Evolutionary conservation across 495 filamentous ascomycete species (phyloP).

Genomic region (Sporormia fimetaria): DNA sequence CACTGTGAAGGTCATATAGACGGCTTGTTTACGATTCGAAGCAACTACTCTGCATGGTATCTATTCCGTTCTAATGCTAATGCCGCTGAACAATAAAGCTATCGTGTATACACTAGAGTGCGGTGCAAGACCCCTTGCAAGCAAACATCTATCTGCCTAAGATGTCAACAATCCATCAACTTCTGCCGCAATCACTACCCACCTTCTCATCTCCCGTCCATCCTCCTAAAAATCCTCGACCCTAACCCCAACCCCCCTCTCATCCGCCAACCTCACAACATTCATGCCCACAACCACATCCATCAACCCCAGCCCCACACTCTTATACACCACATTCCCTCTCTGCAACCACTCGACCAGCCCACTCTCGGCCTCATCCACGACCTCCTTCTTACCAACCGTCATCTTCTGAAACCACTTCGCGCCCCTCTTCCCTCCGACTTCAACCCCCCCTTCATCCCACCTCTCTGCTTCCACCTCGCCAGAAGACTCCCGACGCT

Average conservation of each 20-base stretch:
- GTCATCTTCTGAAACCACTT: conserved; percentile 14
- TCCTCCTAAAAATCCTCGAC: conserved; percentile 55
- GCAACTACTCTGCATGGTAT: no score
- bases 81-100: no score
- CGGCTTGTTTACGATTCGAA: no score
- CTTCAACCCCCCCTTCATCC: conserved; percentile 19
- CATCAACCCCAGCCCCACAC: conserved; percentile 71
- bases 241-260: conserved; percentile 59
- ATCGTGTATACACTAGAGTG: no score
- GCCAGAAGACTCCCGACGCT: conserved; percentile 10
- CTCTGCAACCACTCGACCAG: conserved; percentile 58
- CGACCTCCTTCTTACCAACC: conserved; percentile 27
- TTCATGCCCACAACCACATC: conserved; percentile 67
- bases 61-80: no score
- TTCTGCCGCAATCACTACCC: not conserved
- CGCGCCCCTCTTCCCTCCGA: conserved; percentile 20
- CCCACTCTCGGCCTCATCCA: conserved; percentile 41
- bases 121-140: no score
- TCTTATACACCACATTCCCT: conserved; percentile 84
- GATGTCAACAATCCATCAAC: no score
- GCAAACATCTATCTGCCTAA: no score
- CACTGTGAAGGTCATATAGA: no score
- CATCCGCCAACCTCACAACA: conserved; percentile 59
- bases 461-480: conserved; percentile 1
- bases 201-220: not conserved